Conservation (phyloP, 768 basidiomycete genomes). For the Megacollybia marginata region DNA sequence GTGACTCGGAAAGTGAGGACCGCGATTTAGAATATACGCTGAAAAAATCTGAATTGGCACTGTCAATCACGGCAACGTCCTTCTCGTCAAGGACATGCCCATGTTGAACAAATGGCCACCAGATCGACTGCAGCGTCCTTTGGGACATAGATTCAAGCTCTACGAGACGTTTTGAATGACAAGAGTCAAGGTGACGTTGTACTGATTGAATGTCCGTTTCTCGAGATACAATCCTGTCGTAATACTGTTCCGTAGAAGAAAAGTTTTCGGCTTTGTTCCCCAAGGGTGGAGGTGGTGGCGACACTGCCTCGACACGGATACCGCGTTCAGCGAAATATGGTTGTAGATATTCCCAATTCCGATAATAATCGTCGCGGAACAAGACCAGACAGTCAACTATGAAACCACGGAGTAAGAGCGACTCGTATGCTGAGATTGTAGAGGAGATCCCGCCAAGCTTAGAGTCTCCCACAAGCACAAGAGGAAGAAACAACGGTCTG, state of each 20-base stretch:
- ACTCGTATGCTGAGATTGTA: conserved; percentile 90
- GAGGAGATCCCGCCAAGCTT: conserved; percentile 89
- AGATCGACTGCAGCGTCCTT: conserved; percentile 70
- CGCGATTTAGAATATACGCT: conserved; percentile 45
- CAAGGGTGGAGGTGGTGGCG: conserved; percentile 49
- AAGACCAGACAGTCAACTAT: conserved; percentile 77
- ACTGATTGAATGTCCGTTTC: conserved; percentile 32
- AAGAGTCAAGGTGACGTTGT: conserved; percentile 50
- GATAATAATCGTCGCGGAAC: conserved; percentile 82
- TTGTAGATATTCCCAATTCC: conserved; percentile 76
- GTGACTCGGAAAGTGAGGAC: conserved; percentile 23
- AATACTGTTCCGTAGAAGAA: conserved; percentile 62
- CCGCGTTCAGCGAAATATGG: conserved; percentile 75
- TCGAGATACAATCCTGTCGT: conserved; percentile 38
- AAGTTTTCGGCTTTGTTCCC: conserved; percentile 39
- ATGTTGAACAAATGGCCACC: conserved; percentile 99
- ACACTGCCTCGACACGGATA: conserved; percentile 44
- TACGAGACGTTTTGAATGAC: conserved; percentile 59
- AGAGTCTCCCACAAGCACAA: conserved; percentile 80
- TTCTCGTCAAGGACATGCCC: conserved; percentile 54
- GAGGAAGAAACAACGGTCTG: conserved; percentile 81
- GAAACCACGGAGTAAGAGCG: conserved; percentile 85
- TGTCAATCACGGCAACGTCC: conserved; percentile 88
- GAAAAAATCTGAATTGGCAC: conserved; percentile 83
- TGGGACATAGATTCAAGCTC: conserved; percentile 74